Base-by-base conservation (phyloP, 306 rosid species). In the Arachis stenosperma region DNA sequence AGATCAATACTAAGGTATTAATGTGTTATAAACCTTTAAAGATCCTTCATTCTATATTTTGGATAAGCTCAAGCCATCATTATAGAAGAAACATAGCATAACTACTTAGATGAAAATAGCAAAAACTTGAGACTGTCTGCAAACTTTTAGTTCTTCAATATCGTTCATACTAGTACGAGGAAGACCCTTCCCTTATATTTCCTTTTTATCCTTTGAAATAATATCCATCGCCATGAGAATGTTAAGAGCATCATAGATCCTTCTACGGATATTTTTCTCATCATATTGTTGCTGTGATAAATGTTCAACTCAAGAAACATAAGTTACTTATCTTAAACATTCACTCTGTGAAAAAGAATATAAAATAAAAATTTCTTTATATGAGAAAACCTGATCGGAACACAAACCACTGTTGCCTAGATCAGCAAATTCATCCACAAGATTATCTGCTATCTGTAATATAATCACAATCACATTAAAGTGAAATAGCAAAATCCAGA, bases 201-300 rank as follows among this genome's bases (percentile, higher is more conserved):
- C 97, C 62, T 91, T 94, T 82, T 94, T 94, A 82, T 94, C 98
- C 90, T 94, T 94, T 13, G 98, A 91, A 81, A 94, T 91, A 47
- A 94, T 94, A 79, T 94, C 97, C 98, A 94, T 94, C 50, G 98
- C 97, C 98, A 91, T 94, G 75, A 94, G 98, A 83, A 94, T 97
- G 71, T 94, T 94, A 70, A 94, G 76, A 67, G 98, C 98, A 80
- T 94, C 98, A 80, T 94, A 94, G 44, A 94, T 97, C 88, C 98
- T 89, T 55, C 97, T 85, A 61, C 97, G 91, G 70, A 94, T 94
- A 77, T 94, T 91, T 81, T 94, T 94, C 84, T 94, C 97, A 68
- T 94, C 98, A 47, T 94, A 91, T 83, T 94, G 97, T 91, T 94
- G 98, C 98, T 91, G 96, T 91, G 96, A 58, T 53, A 83, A 81